Evolutionary conservation across 371 early-diverging fungal species (phyloP), one percentile per base, ranked within the genome.

Genomic region (Mucor irregularis): DNA sequence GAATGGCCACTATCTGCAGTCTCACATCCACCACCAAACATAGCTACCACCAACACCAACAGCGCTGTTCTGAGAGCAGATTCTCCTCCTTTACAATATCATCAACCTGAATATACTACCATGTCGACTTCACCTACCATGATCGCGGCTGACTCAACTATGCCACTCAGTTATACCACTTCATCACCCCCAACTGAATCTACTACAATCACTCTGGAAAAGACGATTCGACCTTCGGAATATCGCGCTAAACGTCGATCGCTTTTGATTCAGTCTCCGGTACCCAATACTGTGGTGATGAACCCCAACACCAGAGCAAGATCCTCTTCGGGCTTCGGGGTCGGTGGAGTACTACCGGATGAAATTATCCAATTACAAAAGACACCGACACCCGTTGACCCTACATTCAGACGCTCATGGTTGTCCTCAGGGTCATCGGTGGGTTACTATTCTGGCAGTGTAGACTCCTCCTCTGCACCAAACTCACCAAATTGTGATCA

Each of bases 241-340:
- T 78, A 78, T 42, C 65, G 78, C 10, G 78, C 78, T 22, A 78
- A 78, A 48, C 72, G 78, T 11, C 58, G 74, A 57, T 78, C 78
- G 1, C 39, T 78, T 7, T 54, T 77, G 6, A 31, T 65, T 24
- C 72, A 71, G 53, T 54, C 66, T 40, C 71, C 74, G 21, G 29
- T 43, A 22, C n/a, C 61, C 16, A 6, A 11, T 13, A 25, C 28
- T 17, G n/a, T n/a, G n/a, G 9, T 24, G 17, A 30, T 24, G 46
- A 53, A n/a, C 24, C 34, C 37, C 31, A 45, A 22, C 37, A 62
- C 47, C 39, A 29, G 48, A 43, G 44, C 39, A 8, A 57, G 49
- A 28, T 33, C 57, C 28, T 51, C 28, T 22, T 58, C 66, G 9
- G 40, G 24, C 1, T 34, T 53, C 37, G 53, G 56, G 6, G 66